Evolutionary conservation across 169 alveolate genomes (phyloP).

Genomic region (Hammondia hammondi): DNA sequence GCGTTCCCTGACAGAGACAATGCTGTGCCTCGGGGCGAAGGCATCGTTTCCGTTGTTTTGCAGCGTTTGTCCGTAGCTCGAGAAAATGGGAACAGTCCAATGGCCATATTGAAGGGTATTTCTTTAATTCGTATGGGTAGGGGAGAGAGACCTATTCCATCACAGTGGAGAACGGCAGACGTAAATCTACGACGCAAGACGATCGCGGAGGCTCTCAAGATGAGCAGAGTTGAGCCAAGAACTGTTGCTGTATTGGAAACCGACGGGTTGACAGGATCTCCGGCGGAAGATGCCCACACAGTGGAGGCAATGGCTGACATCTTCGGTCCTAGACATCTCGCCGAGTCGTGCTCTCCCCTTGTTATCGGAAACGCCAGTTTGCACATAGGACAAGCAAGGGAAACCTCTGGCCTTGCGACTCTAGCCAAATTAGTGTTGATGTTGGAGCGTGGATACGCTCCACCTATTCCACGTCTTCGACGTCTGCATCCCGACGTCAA

Average conservation of each 20-base stretch:
- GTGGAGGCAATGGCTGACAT: not conserved
- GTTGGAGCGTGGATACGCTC: not conserved
- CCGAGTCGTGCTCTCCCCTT: not conserved
- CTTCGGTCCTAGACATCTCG: not conserved
- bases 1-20: not conserved
- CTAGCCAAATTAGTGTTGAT: not conserved
- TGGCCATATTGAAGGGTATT: not conserved
- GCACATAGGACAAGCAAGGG: not conserved
- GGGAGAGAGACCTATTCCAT: not conserved
- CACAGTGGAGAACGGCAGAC: not conserved
- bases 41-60: not conserved
- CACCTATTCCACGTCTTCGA: not conserved
- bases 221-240: not conserved
- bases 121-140: not conserved
- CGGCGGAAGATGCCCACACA: not conserved
- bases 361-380: not conserved
- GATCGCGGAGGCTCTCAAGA: not conserved
- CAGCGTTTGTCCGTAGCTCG: not conserved
- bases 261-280: not conserved
- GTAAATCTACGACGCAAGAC: not conserved
- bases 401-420: slow-evolving; percentile 7
- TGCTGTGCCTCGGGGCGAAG: not conserved
- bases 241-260: not conserved
- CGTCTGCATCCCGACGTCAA: not conserved
- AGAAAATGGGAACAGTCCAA: not conserved